Evolutionary conservation across 2,329 filamentous ascomycete species (phyloP).

Genomic region (Pestalotiopsis sp.): DNA sequence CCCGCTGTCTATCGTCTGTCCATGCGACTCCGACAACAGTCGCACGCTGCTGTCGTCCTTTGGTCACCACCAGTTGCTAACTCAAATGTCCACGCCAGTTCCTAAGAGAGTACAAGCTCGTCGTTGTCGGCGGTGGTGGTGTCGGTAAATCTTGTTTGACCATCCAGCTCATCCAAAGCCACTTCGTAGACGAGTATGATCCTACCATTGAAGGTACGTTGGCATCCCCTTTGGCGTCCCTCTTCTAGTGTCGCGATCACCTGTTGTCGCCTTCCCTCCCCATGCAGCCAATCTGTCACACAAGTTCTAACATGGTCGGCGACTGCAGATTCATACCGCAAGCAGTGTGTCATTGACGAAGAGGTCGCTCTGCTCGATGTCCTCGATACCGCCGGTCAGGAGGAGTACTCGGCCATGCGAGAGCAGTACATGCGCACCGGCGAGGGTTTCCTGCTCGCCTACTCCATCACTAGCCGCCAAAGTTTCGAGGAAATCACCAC

Average conservation of each 20-base stretch:
- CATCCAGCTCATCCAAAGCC: conserved; percentile 92
- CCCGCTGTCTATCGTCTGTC: background rate
- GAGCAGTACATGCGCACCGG: conserved; percentile 99
- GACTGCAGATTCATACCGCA: conserved; percentile 84
- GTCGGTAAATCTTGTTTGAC: conserved; percentile 99
- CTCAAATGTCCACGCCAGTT: conserved; percentile 57
- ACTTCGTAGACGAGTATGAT: conserved; percentile 99
- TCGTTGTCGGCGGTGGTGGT: conserved; percentile 96
- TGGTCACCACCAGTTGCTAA: conserved; percentile 5
- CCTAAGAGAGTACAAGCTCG: conserved; percentile 90
- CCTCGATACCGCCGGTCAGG: conserved; percentile 95
- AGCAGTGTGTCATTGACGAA: conserved; percentile 98
- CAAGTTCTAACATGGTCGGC: conserved; percentile 22
- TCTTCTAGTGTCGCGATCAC: background rate
- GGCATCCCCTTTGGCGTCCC: background rate
- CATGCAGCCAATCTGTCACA: background rate
- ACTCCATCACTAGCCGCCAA: conserved; percentile 96
- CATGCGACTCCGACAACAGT: background rate
- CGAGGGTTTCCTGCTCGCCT: conserved; percentile 96
- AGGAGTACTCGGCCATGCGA: conserved; percentile 99
- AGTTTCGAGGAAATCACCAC: conserved; percentile 98
- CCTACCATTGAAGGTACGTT: conserved; percentile 93
- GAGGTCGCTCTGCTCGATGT: conserved; percentile 97
- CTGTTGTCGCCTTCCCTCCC: background rate
- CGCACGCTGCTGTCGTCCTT: background rate